phyloP scores from a whole-genome alignment of 2,329 filamentous ascomycete genomes.

The Thelonectria discophora region DNA sequence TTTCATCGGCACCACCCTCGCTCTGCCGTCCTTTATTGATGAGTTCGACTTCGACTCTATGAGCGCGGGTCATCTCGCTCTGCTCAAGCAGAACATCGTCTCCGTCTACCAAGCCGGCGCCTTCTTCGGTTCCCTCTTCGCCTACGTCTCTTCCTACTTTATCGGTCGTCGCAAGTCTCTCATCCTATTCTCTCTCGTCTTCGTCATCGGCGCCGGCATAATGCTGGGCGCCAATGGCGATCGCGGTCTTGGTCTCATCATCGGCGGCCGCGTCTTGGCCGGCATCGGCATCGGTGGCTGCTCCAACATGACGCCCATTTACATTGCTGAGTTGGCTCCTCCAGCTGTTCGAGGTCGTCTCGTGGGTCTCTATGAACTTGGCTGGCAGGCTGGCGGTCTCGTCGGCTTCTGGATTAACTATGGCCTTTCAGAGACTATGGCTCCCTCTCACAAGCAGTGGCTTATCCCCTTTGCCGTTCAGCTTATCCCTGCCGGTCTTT shows the following conservation, averaged over 20 bases:
- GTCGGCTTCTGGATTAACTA: conserved; percentile 75
- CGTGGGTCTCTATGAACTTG: conserved; percentile 73
- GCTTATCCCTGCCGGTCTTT: conserved; percentile 71
- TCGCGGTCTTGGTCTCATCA: conserved; percentile 70
- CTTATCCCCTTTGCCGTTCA: conserved; percentile 72
- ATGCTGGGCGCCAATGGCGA: conserved; percentile 73
- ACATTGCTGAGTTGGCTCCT: conserved; percentile 68
- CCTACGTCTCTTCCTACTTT: conserved; percentile 72
- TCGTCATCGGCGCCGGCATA: conserved; percentile 74
- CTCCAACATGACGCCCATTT: conserved; percentile 71
- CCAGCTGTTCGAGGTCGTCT: conserved; percentile 71
- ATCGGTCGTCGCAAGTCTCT: conserved; percentile 73
- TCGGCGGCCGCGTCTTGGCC: conserved; percentile 69
- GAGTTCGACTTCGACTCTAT: conserved; percentile 73
- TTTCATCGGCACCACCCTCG: conserved; percentile 81
- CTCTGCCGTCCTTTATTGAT: conserved; percentile 71
- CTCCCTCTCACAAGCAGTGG: conserved; percentile 64
- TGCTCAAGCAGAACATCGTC: conserved; percentile 79
- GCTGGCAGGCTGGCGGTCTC: conserved; percentile 70
- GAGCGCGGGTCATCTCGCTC: conserved; percentile 56
- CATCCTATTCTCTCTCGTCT: conserved; percentile 67
- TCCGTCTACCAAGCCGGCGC: conserved; percentile 84
- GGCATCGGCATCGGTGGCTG: conserved; percentile 70
- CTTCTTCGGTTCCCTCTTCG: conserved; percentile 80
- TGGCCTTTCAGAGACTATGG: conserved; percentile 63